phyloP scores from a whole-genome alignment of 495 filamentous ascomycete genomes.

The Aspergillus sparsus region DNA sequence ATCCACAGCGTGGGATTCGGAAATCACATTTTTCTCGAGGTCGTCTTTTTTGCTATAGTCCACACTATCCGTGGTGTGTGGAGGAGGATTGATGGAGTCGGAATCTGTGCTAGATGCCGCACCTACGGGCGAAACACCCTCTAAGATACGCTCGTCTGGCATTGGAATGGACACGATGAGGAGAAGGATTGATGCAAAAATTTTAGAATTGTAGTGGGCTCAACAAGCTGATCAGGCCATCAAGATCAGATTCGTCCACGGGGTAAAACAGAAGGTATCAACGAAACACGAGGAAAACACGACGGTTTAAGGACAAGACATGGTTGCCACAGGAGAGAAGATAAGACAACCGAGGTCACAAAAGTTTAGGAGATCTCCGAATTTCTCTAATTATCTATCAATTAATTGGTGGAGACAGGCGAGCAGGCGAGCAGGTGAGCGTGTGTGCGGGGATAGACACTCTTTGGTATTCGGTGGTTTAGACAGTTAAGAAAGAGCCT shows the following conservation, averaged over 20 bases:
- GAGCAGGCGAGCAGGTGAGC: not conserved
- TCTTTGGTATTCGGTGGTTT: no score
- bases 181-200: no score
- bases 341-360: not conserved
- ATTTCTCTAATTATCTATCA: not conserved
- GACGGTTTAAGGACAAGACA: not conserved
- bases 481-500: no score
- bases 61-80: constrained; percentile 41
- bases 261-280: not conserved
- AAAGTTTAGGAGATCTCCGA: not conserved
- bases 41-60: constrained; percentile 48
- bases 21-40: constrained; percentile 47
- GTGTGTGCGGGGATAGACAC: no score
- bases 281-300: not conserved
- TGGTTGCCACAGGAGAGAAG: not conserved
- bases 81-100: not conserved
- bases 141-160: constrained; percentile 7
- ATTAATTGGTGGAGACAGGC: not conserved
- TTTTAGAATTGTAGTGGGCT: no score
- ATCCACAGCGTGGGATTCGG: constrained; percentile 29
- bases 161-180: not conserved
- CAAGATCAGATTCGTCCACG: no score
- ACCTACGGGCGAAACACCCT: constrained; percentile 14
- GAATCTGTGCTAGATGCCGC: constrained; percentile 2
- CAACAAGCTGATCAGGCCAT: not conserved